Evolutionary conservation across 345 rosid species (phyloP), one percentile per base, ranked within the genome.

Genomic region (Bruguiera gymnorhiza): DNA sequence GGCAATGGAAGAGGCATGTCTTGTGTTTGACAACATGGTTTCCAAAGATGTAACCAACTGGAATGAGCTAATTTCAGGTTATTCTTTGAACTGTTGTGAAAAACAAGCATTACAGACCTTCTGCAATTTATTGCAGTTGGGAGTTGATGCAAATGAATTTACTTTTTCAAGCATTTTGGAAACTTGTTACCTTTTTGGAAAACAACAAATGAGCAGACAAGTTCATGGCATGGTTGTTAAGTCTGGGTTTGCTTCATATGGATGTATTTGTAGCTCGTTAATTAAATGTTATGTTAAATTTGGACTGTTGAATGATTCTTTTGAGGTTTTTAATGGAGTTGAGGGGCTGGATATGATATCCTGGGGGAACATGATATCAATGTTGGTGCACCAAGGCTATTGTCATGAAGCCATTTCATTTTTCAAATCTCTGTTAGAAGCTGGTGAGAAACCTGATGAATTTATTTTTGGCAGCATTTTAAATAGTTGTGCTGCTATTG

Each of bases 21-120:
- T 52, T 37, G 77, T 73, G 54, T 75, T 80, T 55, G 72, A 80
- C 51, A 66, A 58, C 24, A 9, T 51, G 23, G 59, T 15, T 39
- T 55, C 8, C 2, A 70, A 75, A 56, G 67, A 60, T 27, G 75
- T 73, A 24, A 8, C 34, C 65, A 51, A 55, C 18, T 76, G 74
- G 81, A 83, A 83, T 67, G 82, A 75, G 73, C 60, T 83, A 57
- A 75, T 83, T 63, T 71, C 82, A 11, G 86, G 80, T 19, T 77
- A 69, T 70, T 67, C 43, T 61, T 72, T 69, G 23, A 75, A 67
- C 43, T 37, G 27, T 55, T 51, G 21, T 69, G 34, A 54, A 37
- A 6, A 5, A 1, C 73, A 83, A 63, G 83, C 81, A 21, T 4
- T 79, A n/a, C 36, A 56, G 50, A 69, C 53, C 11, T 76, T 76